Conservation (phyloP, 139 green algal genomes). For the Gonium pectorale region DNA sequence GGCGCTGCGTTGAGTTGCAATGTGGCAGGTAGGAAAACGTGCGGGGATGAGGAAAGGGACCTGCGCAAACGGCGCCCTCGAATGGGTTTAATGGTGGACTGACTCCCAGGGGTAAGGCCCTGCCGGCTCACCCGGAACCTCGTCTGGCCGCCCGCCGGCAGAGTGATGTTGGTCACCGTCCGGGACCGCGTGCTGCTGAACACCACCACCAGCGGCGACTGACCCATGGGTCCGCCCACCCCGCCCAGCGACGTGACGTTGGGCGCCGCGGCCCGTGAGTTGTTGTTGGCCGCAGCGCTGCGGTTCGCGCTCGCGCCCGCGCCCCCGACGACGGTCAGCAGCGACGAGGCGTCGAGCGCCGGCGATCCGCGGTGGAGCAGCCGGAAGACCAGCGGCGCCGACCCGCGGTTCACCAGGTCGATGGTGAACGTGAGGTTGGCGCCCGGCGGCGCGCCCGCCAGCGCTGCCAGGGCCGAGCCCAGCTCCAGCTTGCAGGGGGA, state of each 20-base stretch:
- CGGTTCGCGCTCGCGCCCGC: background rate
- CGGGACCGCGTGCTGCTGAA: background rate
- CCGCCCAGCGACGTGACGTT: background rate
- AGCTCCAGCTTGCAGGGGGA: slow-evolving; percentile 13
- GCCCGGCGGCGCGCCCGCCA: too few relatives aligned
- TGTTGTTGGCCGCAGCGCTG: background rate
- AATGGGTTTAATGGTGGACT: too few relatives aligned
- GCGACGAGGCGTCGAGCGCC: background rate
- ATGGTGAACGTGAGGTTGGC: background rate
- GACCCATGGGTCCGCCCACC: too few relatives aligned
- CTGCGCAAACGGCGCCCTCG: too few relatives aligned
- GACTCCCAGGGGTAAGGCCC: background rate
- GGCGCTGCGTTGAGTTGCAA: too few relatives aligned
- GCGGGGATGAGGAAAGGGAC: too few relatives aligned
- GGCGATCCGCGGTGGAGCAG: background rate
- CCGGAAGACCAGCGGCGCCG: background rate
- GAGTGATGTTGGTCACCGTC: background rate
- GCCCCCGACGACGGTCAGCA: background rate
- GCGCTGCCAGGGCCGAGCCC: background rate
- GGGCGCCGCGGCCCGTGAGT: background rate
- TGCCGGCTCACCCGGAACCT: background rate
- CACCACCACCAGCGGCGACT: background rate
- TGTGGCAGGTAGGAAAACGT: too few relatives aligned
- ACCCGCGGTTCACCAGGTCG: background rate
- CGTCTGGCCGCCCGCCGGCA: background rate